Conservation (phyloP, 75 land plant species). For the Cupressus sempervirens region DNA sequence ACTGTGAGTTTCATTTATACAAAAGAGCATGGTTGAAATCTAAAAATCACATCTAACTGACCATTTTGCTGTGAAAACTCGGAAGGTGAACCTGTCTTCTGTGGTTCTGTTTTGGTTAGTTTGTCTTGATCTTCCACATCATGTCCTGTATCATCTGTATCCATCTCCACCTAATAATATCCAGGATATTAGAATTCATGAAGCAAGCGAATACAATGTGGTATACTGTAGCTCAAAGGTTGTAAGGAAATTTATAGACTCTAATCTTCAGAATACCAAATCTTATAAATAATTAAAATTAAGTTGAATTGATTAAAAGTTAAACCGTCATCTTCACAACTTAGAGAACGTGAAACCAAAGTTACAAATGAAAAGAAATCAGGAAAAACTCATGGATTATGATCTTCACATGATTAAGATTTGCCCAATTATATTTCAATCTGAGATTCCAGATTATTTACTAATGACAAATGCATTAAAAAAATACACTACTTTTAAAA, state of each 20-base stretch:
- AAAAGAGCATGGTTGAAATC: background rate
- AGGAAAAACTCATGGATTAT: background rate
- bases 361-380: background rate
- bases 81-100: background rate
- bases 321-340: background rate
- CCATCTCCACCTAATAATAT: slow-evolving; percentile 37
- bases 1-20: background rate
- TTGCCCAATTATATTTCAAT: background rate
- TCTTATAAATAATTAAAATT: background rate
- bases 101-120: background rate
- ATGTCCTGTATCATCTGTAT: slow-evolving; percentile 30
- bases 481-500: background rate
- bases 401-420: background rate
- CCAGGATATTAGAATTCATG: background rate
- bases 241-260: background rate
- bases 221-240: background rate
- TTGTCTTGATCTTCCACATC: slow-evolving; percentile 16
- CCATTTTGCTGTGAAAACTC: slow-evolving; percentile 6
- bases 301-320: background rate
- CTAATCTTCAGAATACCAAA: background rate
- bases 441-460: background rate
- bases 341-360: background rate
- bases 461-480: background rate
- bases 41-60: background rate
- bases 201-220: background rate